These are phyloP conservation scores for Diaporthe batatas DNA, from an alignment of 2,329 filamentous ascomycete genomes.

Conservation along the genomic window DNA sequence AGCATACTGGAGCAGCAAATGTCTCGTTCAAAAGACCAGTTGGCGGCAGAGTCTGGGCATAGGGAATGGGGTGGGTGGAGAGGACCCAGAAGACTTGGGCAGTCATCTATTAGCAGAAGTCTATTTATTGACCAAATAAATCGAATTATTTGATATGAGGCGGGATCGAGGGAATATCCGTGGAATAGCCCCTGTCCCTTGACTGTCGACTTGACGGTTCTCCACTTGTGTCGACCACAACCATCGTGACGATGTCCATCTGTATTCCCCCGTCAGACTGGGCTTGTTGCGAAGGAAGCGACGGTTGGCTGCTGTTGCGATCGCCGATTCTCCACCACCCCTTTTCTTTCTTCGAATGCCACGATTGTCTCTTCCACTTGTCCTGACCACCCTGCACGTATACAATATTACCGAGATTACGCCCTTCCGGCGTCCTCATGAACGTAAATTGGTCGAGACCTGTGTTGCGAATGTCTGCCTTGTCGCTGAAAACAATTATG, in stretches of 20 bases:
- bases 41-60: neutral
- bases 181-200: conserved; percentile 11
- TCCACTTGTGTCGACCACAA: conserved; percentile 45
- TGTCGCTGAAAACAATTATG: conserved; percentile 63
- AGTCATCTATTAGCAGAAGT: neutral
- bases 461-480: conserved; percentile 57
- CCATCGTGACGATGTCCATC: conserved; percentile 51
- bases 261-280: conserved; percentile 44
- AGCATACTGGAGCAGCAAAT: neutral
- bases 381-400: conserved; percentile 48
- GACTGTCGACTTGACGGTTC: conserved; percentile 5
- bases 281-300: conserved; percentile 1
- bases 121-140: neutral
- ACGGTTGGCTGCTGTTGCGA: conserved; percentile 35
- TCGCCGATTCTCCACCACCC: conserved; percentile 41
- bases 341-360: conserved; percentile 41
- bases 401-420: conserved; percentile 58
- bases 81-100: neutral
- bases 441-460: conserved; percentile 67
- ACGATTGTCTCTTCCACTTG: conserved; percentile 35
- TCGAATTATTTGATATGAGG: neutral
- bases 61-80: too few species aligned
- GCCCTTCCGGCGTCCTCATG: conserved; percentile 56
- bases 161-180: conserved; percentile 29
- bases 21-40: neutral